These are phyloP conservation scores for Fusarium veterinarium DNA, from an alignment of 2,329 filamentous ascomycete genomes.

Conservation along the genomic window DNA sequence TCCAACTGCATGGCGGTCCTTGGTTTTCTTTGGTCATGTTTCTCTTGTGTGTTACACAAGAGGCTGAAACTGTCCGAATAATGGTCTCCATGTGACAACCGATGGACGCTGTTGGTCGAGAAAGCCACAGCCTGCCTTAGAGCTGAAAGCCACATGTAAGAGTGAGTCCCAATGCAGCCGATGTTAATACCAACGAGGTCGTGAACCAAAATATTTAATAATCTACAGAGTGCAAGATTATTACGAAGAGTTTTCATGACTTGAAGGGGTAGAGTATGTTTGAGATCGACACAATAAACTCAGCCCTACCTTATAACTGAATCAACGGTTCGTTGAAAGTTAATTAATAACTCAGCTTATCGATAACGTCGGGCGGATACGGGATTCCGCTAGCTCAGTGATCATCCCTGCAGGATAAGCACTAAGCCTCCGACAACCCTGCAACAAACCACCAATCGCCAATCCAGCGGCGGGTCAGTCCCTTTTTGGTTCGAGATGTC, in stretches of 20 bases:
- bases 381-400: neutral
- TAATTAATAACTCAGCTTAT: neutral
- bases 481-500: neutral
- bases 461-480: neutral
- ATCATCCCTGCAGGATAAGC: slow-evolving; percentile 12
- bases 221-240: no score
- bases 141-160: neutral
- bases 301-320: no score
- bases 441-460: neutral
- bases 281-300: no score
- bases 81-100: no score
- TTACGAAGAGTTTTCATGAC: no score
- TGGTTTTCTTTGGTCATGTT: no score
- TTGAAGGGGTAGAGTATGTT: no score
- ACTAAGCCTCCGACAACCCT: neutral
- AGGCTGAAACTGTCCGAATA: neutral
- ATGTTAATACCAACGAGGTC: no score
- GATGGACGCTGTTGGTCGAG: no score
- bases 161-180: no score
- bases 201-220: no score
- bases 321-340: neutral
- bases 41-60: neutral
- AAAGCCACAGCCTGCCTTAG: rapidly evolving
- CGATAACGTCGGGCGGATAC: neutral
- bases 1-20: neutral